Evolutionary conservation across 352 stramenopile species (phyloP).

Genomic region (Phytophthora fragariae): DNA sequence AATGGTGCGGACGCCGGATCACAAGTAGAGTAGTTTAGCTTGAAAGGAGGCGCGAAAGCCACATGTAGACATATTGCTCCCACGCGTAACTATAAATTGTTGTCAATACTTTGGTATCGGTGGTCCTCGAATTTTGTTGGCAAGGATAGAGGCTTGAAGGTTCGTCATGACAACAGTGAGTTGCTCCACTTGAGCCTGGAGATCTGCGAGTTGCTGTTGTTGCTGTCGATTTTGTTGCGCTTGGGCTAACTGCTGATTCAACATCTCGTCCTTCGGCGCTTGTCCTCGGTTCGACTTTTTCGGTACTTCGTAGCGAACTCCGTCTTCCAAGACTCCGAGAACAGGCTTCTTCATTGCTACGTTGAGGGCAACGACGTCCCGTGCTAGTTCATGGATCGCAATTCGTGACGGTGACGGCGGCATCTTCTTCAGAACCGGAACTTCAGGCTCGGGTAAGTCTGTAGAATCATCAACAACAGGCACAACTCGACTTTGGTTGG

Average conservation of each 20-base stretch:
- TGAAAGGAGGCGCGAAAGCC: constrained; percentile 4
- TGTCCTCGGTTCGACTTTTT: constrained; percentile 44
- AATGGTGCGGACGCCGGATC: constrained; percentile 64
- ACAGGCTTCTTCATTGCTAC: constrained; percentile 30
- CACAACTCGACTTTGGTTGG: constrained; percentile 22
- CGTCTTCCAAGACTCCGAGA: constrained; percentile 52
- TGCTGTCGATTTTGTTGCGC: constrained; percentile 28
- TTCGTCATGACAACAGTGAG: constrained; percentile 48
- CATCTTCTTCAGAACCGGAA: constrained; percentile 10
- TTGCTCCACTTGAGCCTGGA: constrained; percentile 52
- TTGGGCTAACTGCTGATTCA: constrained; percentile 22
- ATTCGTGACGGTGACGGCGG: constrained; percentile 24
- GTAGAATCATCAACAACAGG: constrained; percentile 21
- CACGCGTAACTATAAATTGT: constrained; percentile 45
- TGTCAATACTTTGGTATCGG: constrained; percentile 41
- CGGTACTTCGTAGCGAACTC: constrained; percentile 64
- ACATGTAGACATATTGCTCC: constrained; percentile 35
- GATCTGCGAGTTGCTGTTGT: constrained; percentile 43
- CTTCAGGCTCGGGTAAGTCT: constrained; percentile 8
- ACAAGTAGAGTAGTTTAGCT: constrained; percentile 30
- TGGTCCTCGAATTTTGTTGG: constrained; percentile 29
- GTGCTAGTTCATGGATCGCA: constrained; percentile 56
- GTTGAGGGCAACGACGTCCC: constrained; percentile 44
- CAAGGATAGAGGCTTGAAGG: constrained; percentile 39
- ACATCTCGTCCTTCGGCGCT: constrained; percentile 19